Evolutionary conservation across 2,329 filamentous ascomycete species (phyloP).

Genomic region (Fusarium chlamydosporum): DNA sequence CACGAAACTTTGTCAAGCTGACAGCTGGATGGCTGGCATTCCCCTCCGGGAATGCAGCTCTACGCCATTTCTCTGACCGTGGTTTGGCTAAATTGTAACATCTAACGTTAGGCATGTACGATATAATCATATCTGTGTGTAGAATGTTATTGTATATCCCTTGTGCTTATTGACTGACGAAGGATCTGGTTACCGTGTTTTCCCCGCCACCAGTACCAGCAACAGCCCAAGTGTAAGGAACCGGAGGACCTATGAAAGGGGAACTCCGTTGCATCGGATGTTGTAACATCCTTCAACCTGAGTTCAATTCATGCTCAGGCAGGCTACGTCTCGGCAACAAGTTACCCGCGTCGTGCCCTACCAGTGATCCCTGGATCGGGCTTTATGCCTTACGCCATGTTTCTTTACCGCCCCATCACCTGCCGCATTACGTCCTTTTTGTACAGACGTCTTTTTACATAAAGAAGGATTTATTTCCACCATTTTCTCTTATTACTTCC

Average conservation of each 20-base stretch:
- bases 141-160: constrained; percentile 16
- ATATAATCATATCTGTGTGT: constrained; percentile 15
- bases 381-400: constrained; percentile 2
- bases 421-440: constrained; percentile 20
- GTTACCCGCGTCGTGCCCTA: constrained; percentile 7
- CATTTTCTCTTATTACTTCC: constrained; percentile 15
- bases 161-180: constrained; percentile 26
- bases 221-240: neutral
- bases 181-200: constrained; percentile 16
- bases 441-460: constrained; percentile 33
- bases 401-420: constrained; percentile 27
- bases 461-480: constrained; percentile 40
- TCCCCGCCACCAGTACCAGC: constrained; percentile 23
- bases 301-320: constrained; percentile 7
- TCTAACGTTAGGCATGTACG: neutral
- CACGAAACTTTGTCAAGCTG: constrained; percentile 31
- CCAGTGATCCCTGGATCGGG: constrained; percentile 19
- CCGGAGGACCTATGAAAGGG: neutral
- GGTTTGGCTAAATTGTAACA: constrained; percentile 22
- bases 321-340: constrained; percentile 19
- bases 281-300: constrained; percentile 3
- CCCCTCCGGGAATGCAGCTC: constrained; percentile 36
- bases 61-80: constrained; percentile 43
- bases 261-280: constrained; percentile 2
- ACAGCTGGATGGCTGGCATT: constrained; percentile 33